Evolutionary conservation across 139 green algal genomes (phyloP), one percentile per base, ranked within the genome.

Genomic region (Dunaliella primolecta): DNA sequence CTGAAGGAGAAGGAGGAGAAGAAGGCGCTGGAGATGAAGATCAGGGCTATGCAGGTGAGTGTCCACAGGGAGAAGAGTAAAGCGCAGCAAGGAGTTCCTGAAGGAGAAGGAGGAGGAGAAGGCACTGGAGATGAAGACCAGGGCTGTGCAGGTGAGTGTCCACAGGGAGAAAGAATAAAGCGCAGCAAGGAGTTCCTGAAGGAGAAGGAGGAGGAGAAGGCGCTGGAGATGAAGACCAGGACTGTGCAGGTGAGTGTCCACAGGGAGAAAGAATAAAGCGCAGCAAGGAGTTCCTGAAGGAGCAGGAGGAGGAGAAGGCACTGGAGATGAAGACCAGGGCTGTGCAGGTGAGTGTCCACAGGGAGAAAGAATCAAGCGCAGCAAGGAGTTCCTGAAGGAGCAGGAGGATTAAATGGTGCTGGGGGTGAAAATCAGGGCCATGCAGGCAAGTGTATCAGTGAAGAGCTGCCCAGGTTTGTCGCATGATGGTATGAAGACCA

Each of bases 1-100:
- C 93, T 98, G 93, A 35, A 83, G 75, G 95, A 98, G 81, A 99
- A 99, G 86, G 84, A 94, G 87, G 95, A 95, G 77, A 98, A 98
- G 92, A 87, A 86, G 25, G 84, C 92, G 84, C 88, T 98, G 77
- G 95, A 98, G 91, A 87, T 90, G 70, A 93, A 93, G 74, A 94
- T 98, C 87, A 72, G 83, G 29, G 86, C 74, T 36, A 95, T 98
- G 93, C 95, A 98, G 89, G 92, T 89, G 76, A 92, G 96, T 91
- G 84, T 96, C n/a, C n/a, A 74, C 86, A 29, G 36, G 36, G 2
- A n/a, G n/a, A n/a, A n/a, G n/a, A n/a, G n/a, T n/a, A n/a, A 86
- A 91, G 75, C 91, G 93, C 80, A 92, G 83, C 75, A 84, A 90
- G 20, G 94, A 98, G 88, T 97, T 99, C 86, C 93, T 98, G 93